phyloP scores from a whole-genome alignment of 805 yeast species.

The Myxozyma sirexii region DNA sequence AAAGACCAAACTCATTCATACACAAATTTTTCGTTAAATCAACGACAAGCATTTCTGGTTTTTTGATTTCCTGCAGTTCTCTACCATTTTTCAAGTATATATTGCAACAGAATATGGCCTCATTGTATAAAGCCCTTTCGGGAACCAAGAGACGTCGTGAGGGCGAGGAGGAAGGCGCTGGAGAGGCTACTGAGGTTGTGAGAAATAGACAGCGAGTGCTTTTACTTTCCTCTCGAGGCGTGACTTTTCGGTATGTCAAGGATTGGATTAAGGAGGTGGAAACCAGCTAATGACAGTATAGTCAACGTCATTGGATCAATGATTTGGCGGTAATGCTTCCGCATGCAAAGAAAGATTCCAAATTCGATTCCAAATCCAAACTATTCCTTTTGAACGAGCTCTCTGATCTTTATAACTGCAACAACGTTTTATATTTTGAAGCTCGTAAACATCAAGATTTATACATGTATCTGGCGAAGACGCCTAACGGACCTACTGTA shows the following conservation, averaged over 20 bases:
- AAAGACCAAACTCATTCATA: neutral
- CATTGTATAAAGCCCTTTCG: constrained; percentile 67
- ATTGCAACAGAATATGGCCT: constrained; percentile 53
- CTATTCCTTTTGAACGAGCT: constrained; percentile 88
- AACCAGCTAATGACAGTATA: constrained; percentile 36
- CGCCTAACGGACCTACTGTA: constrained; percentile 96
- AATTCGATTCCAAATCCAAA: constrained; percentile 89
- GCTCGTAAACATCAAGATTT: constrained; percentile 95
- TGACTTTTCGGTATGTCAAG: constrained; percentile 53
- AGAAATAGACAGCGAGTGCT: constrained; percentile 50
- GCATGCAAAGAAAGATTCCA: constrained; percentile 95
- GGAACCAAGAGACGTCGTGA: constrained; percentile 49
- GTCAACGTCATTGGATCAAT: constrained; percentile 91
- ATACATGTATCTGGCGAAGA: constrained; percentile 91
- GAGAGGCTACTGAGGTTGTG: constrained; percentile 1
- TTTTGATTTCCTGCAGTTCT: too few relatives aligned
- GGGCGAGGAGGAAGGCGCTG: constrained; percentile 38
- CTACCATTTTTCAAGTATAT: neutral
- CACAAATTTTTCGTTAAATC: neutral
- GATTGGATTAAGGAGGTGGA: too few relatives aligned
- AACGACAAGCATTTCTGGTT: neutral
- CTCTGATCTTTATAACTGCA: constrained; percentile 96
- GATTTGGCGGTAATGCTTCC: constrained; percentile 82
- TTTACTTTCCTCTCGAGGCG: constrained; percentile 90
- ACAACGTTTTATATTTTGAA: constrained; percentile 90